Evolutionary conservation across 257 asterid genomes (phyloP).

Genomic region (Nicotiana tabacum): DNA sequence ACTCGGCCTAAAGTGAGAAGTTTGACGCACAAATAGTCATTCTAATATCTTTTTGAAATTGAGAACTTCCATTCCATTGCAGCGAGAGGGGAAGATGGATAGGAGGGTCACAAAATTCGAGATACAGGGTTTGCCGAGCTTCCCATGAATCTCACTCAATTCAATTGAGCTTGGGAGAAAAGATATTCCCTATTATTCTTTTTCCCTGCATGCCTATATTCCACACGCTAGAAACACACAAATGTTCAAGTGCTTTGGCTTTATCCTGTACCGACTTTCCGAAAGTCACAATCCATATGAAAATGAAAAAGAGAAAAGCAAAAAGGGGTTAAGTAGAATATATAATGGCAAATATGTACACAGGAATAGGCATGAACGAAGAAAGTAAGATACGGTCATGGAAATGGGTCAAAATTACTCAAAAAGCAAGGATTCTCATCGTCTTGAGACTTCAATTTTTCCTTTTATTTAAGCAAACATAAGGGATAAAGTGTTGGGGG

Average conservation of each 20-base stretch:
- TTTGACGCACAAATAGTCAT: no score
- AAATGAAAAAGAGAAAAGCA: constrained; percentile 9
- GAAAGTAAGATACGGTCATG: neutral
- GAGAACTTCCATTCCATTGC: no score
- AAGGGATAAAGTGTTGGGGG: constrained; percentile 19
- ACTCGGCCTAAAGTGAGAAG: no score
- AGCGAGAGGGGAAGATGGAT: no score
- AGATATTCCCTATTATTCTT: neutral
- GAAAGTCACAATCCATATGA: constrained; percentile 21
- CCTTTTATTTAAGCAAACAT: neutral
- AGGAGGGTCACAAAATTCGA: no score
- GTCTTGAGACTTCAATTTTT: neutral
- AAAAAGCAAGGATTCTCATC: neutral
- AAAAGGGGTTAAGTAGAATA: neutral
- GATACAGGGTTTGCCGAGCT: no score
- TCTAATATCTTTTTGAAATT: no score
- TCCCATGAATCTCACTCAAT: no score
- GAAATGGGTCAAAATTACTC: neutral
- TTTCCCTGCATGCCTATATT: neutral
- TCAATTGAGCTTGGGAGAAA: neutral
- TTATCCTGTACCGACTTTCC: constrained; percentile 32
- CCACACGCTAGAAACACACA: neutral
- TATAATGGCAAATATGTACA: constrained; percentile 34
- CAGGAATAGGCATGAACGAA: neutral
- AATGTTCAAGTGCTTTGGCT: neutral